Evolutionary conservation across 768 basidiomycete genomes (phyloP), one percentile per base, ranked within the genome.

Genomic region (Tulasnella sp.): DNA sequence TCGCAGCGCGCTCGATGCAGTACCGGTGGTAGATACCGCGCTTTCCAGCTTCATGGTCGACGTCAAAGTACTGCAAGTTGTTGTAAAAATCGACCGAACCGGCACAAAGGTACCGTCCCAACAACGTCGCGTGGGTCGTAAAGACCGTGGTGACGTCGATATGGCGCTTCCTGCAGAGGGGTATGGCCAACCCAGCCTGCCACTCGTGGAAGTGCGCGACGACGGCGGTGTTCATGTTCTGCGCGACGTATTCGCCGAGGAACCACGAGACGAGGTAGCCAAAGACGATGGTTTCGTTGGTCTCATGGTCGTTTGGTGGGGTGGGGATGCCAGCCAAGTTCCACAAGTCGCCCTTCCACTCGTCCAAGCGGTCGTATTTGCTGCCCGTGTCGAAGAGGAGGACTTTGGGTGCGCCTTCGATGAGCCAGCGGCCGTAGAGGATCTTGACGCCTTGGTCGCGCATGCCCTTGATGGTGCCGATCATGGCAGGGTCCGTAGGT

Each of bases 251-350:
- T 86, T 99, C 97, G 80, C 97, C 97, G n/a, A 99, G 87, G 87
- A 99, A 99, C 97, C 97, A 99, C 7, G 97, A 96, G 72, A 97
- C 93, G 78, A 99, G 90, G 83, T 99, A 99, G 17, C 97, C 97
- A 84, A 99, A 96, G 74, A 98, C 86, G 82, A 99, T 96, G 31
- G 96, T 92, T 82, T 99, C 97, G 86, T 99, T 99, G 31, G 97
- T 99, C 83, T 99, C 97, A 81, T 93, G 91, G 83, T 99, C 97
- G 80, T 93, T 93, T 1, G 96, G 94, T 22, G 97, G 97, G 67
- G 93, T 93, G 7, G 97, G 97, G 77, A 99, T 99, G 68, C 97
- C 97, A 12, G 97, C 97, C 70, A 99, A 84, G 83, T 96, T 97
- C 97, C 97, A 99, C 29, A 99, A 88, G 81, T 99, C 97, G 68